These are phyloP conservation scores for Ascocoryne sarcoides DNA, from an alignment of 2,329 filamentous ascomycete species.

Conservation along the genomic window DNA sequence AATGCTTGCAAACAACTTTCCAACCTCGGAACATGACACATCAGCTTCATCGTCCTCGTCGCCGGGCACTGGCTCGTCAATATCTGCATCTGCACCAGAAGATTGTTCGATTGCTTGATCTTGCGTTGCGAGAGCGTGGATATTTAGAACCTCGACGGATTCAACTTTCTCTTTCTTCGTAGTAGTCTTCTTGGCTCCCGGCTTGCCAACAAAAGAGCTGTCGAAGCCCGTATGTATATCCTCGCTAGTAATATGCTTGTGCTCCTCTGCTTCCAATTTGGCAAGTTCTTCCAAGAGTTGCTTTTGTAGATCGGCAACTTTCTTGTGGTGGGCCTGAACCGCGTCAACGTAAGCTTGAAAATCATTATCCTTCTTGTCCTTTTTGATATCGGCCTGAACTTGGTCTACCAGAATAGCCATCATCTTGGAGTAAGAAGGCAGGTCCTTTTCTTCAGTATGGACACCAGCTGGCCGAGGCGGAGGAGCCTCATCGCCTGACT, in stretches of 20 bases:
- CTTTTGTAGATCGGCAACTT: constrained; percentile 70
- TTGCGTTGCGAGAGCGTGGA: constrained; percentile 37
- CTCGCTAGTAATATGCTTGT: constrained; percentile 89
- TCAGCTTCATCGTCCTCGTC: constrained; percentile 59
- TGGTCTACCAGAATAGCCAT: constrained; percentile 94
- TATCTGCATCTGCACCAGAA: constrained; percentile 52
- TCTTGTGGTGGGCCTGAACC: constrained; percentile 64
- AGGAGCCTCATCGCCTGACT: constrained; percentile 65
- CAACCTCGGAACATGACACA: constrained; percentile 67
- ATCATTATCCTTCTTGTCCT: constrained; percentile 59
- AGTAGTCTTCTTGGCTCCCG: constrained; percentile 24
- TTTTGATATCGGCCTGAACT: constrained; percentile 68
- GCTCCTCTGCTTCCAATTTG: constrained; percentile 76
- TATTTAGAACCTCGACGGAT: constrained; percentile 69
- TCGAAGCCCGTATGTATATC: constrained; percentile 83
- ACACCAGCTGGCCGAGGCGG: constrained; percentile 70
- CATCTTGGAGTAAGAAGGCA: constrained; percentile 91
- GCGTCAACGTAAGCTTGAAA: constrained; percentile 72
- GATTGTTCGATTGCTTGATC: constrained; percentile 38
- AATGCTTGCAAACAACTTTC: constrained; percentile 75
- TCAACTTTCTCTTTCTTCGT: constrained; percentile 39
- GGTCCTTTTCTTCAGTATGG: constrained; percentile 59
- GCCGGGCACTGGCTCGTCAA: constrained; percentile 44
- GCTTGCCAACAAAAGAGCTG: constrained; percentile 61
- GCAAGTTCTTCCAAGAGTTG: constrained; percentile 66